Evolutionary conservation across 306 rosid species (phyloP).

Genomic region (Trifolium dubium): DNA sequence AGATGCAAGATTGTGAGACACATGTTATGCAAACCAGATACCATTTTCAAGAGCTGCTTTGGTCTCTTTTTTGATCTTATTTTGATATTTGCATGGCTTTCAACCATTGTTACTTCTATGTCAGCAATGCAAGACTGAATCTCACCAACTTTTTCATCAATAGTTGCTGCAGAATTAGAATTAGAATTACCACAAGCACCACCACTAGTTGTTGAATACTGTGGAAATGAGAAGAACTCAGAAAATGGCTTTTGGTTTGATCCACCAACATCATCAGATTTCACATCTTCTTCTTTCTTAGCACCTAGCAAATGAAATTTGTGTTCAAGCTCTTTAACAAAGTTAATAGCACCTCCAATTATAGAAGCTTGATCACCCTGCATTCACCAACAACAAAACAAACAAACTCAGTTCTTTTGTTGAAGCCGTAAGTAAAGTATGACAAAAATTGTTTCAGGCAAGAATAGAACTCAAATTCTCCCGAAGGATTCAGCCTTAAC

Average conservation of each 20-base stretch:
- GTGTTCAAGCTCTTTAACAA: constrained; percentile 89
- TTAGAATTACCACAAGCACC: constrained; percentile 6
- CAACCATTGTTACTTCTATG: constrained; percentile 93
- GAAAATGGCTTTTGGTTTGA: constrained; percentile 58
- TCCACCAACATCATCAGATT: not conserved
- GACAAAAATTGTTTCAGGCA: not conserved
- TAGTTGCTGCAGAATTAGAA: constrained; percentile 33
- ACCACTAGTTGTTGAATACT: constrained; percentile 60
- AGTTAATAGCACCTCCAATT: constrained; percentile 91
- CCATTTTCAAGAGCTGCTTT: constrained; percentile 75
- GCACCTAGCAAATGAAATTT: constrained; percentile 67
- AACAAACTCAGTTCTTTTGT: not conserved
- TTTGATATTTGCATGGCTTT: constrained; percentile 88
- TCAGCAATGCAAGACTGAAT: constrained; percentile 62
- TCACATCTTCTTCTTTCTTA: constrained; percentile 41
- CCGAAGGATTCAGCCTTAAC: not conserved
- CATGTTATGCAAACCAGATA: constrained; percentile 69
- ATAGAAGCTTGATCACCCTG: constrained; percentile 98
- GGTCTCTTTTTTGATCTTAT: constrained; percentile 72
- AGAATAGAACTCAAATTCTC: not conserved
- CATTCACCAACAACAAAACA: constrained; percentile 29
- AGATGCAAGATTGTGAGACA: constrained; percentile 81
- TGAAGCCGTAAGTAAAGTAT: not conserved
- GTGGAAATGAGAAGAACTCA: constrained; percentile 83
- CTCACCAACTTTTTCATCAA: constrained; percentile 43